A percentile compares a stretch with the other conserved stretches of the same genome.
Conservation (phyloP, 768 basidiomycete genomes). For the Kwoniella sp. region DNA sequence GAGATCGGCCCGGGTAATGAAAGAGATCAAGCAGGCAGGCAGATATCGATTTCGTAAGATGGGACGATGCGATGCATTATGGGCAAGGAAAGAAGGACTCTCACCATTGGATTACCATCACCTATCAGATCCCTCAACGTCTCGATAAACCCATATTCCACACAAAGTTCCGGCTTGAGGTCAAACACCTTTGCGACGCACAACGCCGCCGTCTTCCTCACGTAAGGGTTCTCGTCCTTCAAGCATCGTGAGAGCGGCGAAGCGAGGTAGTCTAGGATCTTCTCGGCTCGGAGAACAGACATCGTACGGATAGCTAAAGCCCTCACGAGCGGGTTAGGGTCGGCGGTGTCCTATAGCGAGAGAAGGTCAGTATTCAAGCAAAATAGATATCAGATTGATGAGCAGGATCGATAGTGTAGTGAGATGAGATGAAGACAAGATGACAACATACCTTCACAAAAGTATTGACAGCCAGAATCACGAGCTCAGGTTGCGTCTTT, state of each 20-base stretch:
- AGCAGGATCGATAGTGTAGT: not conserved
- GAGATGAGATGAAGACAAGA: not conserved
- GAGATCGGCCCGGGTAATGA: conserved; percentile 15
- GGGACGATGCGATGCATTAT: not conserved
- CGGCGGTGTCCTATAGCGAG: conserved; percentile 77
- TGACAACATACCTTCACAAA: conserved; percentile 75
- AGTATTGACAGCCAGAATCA: conserved; percentile 97
- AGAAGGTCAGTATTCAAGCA: not conserved
- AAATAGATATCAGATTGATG: not conserved
- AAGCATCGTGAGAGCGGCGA: conserved; percentile 90
- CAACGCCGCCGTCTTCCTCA: conserved; percentile 94
- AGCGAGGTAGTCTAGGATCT: conserved; percentile 98
- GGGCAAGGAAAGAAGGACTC: conserved; percentile 26
- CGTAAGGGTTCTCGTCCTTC: conserved; percentile 95
- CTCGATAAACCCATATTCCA: conserved; percentile 91
- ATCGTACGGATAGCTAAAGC: conserved; percentile 97
- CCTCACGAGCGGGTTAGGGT: conserved; percentile 92
- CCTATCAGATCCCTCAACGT: conserved; percentile 88
- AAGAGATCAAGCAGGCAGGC: too few relatives aligned
- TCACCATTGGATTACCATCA: conserved; percentile 95
- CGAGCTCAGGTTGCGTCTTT: conserved; percentile 96
- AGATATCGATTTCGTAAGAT: too few relatives aligned
- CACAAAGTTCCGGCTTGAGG: conserved; percentile 89
- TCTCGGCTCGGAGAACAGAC: conserved; percentile 95
- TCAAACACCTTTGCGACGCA: conserved; percentile 98